phyloP scores from a whole-genome alignment of 345 rosid species.

The Boechera stricta region DNA sequence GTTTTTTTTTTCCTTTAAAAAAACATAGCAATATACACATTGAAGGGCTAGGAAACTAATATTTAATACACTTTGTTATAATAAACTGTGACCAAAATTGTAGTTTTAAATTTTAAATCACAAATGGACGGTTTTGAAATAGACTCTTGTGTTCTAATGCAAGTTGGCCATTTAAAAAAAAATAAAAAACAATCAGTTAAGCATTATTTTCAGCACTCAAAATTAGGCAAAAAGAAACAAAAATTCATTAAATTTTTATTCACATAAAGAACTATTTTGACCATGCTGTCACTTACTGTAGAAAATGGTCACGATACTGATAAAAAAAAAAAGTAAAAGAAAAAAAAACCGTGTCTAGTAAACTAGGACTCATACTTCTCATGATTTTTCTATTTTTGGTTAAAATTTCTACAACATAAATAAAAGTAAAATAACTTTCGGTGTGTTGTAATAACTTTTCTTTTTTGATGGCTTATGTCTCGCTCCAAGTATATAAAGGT shows the following conservation, averaged over 20 bases:
- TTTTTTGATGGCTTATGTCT: background rate
- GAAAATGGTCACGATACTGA: slow-evolving; percentile 23
- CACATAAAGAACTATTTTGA: background rate
- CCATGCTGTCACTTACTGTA: slow-evolving; percentile 18
- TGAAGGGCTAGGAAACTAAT: background rate
- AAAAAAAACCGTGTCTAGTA: slow-evolving; percentile 24
- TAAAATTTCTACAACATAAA: background rate
- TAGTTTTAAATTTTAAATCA: background rate
- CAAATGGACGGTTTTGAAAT: slow-evolving; percentile 17
- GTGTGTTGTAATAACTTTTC: slow-evolving; percentile 14
- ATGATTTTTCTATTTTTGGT: slow-evolving; percentile 23
- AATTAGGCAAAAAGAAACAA: slow-evolving; percentile 9
- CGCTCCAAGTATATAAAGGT: background rate
- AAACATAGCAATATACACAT: slow-evolving; percentile 5
- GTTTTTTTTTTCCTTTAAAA: slow-evolving; percentile 9
- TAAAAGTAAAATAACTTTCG: slow-evolving; percentile 18
- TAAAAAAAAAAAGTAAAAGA: background rate
- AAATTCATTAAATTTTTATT: background rate
- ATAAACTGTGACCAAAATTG: background rate
- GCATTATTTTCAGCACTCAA: slow-evolving; percentile 10
- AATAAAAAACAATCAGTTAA: background rate
- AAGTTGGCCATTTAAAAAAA: background rate
- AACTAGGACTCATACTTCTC: slow-evolving; percentile 27
- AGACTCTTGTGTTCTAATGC: slow-evolving; percentile 11
- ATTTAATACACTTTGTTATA: background rate